These are phyloP conservation scores for Phaffomyces antillensis DNA, from an alignment of 805 yeast species.

Conservation along the genomic window DNA sequence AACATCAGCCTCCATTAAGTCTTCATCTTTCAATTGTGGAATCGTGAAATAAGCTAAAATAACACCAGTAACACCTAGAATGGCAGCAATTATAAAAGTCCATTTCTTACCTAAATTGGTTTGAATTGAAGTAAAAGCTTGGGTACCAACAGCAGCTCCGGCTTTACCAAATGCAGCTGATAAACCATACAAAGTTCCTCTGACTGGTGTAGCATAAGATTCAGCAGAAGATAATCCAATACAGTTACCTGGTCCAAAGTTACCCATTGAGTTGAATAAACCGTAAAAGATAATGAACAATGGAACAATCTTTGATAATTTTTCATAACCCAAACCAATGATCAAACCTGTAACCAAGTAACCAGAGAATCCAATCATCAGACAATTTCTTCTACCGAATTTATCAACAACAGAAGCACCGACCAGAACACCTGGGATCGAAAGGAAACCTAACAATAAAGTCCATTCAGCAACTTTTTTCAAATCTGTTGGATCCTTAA, in stretches of 20 bases:
- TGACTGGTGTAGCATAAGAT: conserved; percentile 65
- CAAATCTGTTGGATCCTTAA: conserved; percentile 30
- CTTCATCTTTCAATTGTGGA: conserved; percentile 24
- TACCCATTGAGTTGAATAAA: conserved; percentile 61
- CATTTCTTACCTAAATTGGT: conserved; percentile 55
- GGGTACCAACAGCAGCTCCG: conserved; percentile 81
- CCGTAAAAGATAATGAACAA: conserved; percentile 70
- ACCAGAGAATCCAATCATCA: conserved; percentile 65
- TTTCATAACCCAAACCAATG: conserved; percentile 56
- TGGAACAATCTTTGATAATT: conserved; percentile 49
- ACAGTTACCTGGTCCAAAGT: conserved; percentile 74
- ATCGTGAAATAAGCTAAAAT: conserved; percentile 35
- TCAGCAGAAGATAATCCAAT: conserved; percentile 65
- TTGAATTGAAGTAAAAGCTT: conserved; percentile 64
- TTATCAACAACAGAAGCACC: conserved; percentile 62
- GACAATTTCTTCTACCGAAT: conserved; percentile 65
- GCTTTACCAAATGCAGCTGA: conserved; percentile 78
- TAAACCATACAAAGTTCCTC: conserved; percentile 71
- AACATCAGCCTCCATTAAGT: too few relatives aligned
- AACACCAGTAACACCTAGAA: conserved; percentile 62
- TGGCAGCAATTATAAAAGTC: conserved; percentile 78
- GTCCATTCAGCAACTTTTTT: conserved; percentile 68
- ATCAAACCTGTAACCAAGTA: conserved; percentile 66
- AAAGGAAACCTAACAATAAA: conserved; percentile 53
- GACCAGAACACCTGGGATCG: conserved; percentile 65